Conservation (phyloP, 306 rosid species). For the Astragalus membranaceus region DNA sequence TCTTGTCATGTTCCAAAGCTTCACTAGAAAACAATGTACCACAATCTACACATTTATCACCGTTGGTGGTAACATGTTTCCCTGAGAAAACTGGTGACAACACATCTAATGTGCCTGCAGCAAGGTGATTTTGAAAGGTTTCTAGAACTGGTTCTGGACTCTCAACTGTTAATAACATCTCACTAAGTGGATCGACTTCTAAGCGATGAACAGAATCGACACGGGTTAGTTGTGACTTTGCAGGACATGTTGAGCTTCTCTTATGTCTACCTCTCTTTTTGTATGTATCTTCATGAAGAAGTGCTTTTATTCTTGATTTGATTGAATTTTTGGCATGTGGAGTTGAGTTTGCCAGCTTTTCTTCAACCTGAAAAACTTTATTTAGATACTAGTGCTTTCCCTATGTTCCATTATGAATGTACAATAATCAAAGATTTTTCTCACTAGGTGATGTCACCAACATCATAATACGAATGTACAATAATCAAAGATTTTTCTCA, state of each 20-base stretch:
- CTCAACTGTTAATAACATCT: slow-evolving; percentile 12
- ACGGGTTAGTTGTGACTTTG: slow-evolving; percentile 20
- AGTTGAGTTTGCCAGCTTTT: slow-evolving; percentile 8
- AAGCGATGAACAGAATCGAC: slow-evolving; percentile 26
- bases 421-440: too few species aligned
- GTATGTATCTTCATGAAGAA: slow-evolving; percentile 38
- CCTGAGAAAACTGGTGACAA: slow-evolving; percentile 17
- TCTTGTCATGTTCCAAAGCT: background rate
- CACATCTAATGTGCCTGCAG: slow-evolving; percentile 15
- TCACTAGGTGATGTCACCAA: too few species aligned
- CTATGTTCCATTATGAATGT: too few species aligned
- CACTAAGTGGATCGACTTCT: slow-evolving; percentile 32
- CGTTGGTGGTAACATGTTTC: slow-evolving; percentile 1
- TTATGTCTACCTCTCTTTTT: slow-evolving; percentile 39
- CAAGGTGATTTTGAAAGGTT: slow-evolving; percentile 20
- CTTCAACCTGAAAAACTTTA: slow-evolving; percentile 39
- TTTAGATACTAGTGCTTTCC: background rate
- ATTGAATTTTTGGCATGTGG: slow-evolving; percentile 30
- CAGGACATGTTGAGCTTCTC: slow-evolving; percentile 52
- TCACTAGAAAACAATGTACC: slow-evolving; percentile 20
- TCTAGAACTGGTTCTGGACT: slow-evolving; percentile 20
- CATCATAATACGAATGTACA: too few species aligned
- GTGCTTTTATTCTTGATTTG: slow-evolving; percentile 43
- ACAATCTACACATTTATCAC: slow-evolving; percentile 25
- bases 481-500: too few species aligned